Evolutionary conservation across 495 filamentous ascomycete species (phyloP).

Genomic region (Aspergillus conjunctus): DNA sequence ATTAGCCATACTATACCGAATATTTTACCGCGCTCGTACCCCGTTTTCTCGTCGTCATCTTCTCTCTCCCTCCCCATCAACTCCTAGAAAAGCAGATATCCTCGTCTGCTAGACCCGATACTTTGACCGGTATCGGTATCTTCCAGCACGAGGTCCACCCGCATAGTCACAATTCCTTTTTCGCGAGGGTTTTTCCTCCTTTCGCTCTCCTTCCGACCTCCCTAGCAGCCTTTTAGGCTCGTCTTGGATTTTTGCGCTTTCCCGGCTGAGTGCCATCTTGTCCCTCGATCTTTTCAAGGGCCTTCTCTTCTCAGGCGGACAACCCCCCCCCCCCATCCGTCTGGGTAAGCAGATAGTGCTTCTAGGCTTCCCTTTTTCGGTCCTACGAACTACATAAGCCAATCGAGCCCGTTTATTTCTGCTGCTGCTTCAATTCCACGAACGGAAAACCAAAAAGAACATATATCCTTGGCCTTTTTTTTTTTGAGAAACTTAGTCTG

Average conservation of each 20-base stretch:
- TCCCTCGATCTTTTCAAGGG: conserved; percentile 64
- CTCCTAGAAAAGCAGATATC: conserved; percentile 57
- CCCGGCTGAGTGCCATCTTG: conserved; percentile 63
- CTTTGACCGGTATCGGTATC: conserved; percentile 85
- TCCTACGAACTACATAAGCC: conserved; percentile 30
- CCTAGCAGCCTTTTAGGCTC: conserved; percentile 67
- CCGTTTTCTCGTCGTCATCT: conserved; percentile 21
- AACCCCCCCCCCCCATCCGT: conserved; percentile 76
- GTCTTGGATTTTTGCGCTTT: conserved; percentile 37
- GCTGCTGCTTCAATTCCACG: conserved; percentile 7
- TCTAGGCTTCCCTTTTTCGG: conserved; percentile 44
- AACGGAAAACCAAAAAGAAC: not conserved
- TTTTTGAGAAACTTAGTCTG: not conserved
- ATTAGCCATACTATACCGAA: not conserved
- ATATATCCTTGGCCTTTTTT: not conserved
- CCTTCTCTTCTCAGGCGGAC: conserved; percentile 91
- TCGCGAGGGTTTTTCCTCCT: conserved; percentile 78
- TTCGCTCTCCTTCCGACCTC: conserved; percentile 76
- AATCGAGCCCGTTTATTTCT: conserved; percentile 28
- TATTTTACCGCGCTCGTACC: conserved; percentile 5
- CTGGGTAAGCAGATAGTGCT: conserved; percentile 74
- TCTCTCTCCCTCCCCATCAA: conserved; percentile 20
- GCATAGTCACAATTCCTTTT: conserved; percentile 83
- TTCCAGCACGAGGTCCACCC: conserved; percentile 67
- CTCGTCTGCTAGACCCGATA: conserved; percentile 94